A percentile compares a stretch with the other conserved stretches of the same genome.
phyloP scores from a whole-genome alignment of 1,284 basidiomycete species.

The Peniophora sp. region DNA sequence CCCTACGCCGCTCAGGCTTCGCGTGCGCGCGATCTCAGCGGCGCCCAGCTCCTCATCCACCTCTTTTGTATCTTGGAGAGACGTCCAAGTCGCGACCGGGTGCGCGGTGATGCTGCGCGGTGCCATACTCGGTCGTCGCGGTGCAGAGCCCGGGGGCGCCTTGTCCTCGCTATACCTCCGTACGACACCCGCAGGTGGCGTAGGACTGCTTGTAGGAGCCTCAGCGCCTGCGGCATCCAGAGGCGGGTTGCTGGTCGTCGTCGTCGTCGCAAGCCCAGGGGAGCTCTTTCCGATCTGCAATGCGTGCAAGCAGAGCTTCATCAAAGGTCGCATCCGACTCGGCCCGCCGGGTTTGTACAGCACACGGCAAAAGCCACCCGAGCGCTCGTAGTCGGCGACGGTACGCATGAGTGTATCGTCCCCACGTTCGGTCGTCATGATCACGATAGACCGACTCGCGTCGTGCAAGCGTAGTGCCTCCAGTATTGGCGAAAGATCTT shows the following conservation, averaged over 20 bases:
- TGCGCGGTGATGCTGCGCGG: conserved; percentile 43
- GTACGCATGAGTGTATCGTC: conserved; percentile 56
- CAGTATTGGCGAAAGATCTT: conserved; percentile 57
- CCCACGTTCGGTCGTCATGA: conserved; percentile 67
- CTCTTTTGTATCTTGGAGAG: conserved; percentile 22
- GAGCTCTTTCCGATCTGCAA: conserved; percentile 37
- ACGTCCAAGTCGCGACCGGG: conserved; percentile 33
- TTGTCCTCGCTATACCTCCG: conserved; percentile 49
- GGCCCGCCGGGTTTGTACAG: conserved; percentile 90
- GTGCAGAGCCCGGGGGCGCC: conserved; percentile 6
- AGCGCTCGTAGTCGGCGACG: conserved; percentile 63
- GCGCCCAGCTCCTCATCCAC: conserved; percentile 17
- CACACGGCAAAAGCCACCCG: conserved; percentile 83
- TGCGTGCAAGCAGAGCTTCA: conserved; percentile 68
- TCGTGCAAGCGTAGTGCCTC: conserved; percentile 51
- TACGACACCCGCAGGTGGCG: conserved; percentile 6
- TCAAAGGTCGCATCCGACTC: conserved; percentile 57
- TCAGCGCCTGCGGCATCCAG: not conserved
- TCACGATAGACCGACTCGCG: conserved; percentile 59
- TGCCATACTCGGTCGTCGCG: conserved; percentile 32
- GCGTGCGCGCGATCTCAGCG: conserved; percentile 6
- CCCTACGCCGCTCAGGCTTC: conserved; percentile 20
- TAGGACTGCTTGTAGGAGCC: conserved; percentile 4
- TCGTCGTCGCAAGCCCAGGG: not conserved
- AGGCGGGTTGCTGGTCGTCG: not conserved